Conservation (phyloP, 2,329 filamentous ascomycete genomes). For the Colletotrichum tamarilloi region DNA sequence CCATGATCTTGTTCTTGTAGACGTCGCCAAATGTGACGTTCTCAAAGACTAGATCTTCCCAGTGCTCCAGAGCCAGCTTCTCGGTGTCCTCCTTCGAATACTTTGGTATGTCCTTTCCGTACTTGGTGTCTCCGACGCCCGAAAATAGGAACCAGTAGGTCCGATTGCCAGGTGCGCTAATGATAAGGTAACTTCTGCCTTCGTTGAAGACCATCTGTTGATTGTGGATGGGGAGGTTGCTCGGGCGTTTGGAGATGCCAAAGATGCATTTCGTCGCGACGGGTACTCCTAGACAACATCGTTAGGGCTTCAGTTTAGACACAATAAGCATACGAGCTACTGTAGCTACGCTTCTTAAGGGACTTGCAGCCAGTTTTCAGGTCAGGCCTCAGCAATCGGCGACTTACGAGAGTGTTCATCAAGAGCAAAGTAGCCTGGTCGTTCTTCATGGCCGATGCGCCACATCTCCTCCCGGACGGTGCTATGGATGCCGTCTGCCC, state of each 20-base stretch:
- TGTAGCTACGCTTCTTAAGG: not conserved
- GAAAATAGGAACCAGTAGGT: conserved; percentile 52
- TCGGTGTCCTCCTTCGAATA: conserved; percentile 47
- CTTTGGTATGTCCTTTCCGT: conserved; percentile 45
- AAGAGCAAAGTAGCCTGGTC: conserved; percentile 39
- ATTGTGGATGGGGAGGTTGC: not conserved
- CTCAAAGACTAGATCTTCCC: conserved; percentile 38
- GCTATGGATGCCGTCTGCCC: conserved; percentile 56
- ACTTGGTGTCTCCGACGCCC: conserved; percentile 41
- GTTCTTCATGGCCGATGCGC: conserved; percentile 36
- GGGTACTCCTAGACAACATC: not conserved
- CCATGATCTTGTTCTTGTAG: conserved; percentile 42
- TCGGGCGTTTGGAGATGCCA: conserved; percentile 46
- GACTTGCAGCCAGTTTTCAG: not conserved
- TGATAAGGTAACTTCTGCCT: conserved; percentile 42
- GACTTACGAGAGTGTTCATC: conserved; percentile 36
- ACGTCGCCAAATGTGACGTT: conserved; percentile 44
- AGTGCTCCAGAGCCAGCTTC: conserved; percentile 39
- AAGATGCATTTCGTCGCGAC: conserved; percentile 47
- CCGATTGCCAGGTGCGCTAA: conserved; percentile 43
- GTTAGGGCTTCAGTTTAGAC: not conserved
- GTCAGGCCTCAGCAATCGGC: fast-evolving
- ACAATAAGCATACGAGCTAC: not conserved
- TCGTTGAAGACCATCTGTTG: conserved; percentile 32
- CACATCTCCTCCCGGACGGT: conserved; percentile 45